Conservation (phyloP, 768 basidiomycete species). For the Trametes gibbosa region DNA sequence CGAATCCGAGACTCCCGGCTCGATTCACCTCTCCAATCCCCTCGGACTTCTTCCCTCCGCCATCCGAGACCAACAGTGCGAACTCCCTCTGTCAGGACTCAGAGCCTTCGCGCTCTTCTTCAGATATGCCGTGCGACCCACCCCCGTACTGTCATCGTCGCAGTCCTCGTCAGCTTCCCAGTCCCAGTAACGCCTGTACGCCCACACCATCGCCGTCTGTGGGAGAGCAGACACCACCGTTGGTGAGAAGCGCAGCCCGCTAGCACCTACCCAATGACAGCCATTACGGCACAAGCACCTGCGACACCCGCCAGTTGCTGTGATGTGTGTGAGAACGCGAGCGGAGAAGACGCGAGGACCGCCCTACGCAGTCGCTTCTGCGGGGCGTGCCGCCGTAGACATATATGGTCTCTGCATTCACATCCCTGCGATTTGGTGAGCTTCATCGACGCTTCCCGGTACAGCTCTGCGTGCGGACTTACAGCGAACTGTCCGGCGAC, state of each 20-base stretch:
- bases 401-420: neutral
- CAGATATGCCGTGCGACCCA: neutral
- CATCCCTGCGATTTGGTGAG: neutral
- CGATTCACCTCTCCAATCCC: neutral
- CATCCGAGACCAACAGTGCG: neutral
- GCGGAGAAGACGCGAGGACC: neutral
- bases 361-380: slow-evolving; percentile 3
- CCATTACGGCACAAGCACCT: neutral
- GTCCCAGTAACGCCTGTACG: no score
- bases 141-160: neutral
- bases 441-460: neutral
- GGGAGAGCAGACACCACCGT: neutral
- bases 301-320: neutral
- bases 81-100: neutral
- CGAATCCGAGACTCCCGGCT: neutral
- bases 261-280: neutral
- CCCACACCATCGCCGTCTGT: neutral
- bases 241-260: neutral
- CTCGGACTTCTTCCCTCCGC: neutral
- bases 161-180: no score
- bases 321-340: neutral
- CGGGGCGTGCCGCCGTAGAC: neutral
- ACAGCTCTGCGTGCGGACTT: neutral
- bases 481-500: neutral
- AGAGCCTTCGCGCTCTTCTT: neutral